Evolutionary conservation across 176 grass and related monocot species (phyloP), one percentile per base, ranked within the genome.

Genomic region (Oryza nivara): DNA sequence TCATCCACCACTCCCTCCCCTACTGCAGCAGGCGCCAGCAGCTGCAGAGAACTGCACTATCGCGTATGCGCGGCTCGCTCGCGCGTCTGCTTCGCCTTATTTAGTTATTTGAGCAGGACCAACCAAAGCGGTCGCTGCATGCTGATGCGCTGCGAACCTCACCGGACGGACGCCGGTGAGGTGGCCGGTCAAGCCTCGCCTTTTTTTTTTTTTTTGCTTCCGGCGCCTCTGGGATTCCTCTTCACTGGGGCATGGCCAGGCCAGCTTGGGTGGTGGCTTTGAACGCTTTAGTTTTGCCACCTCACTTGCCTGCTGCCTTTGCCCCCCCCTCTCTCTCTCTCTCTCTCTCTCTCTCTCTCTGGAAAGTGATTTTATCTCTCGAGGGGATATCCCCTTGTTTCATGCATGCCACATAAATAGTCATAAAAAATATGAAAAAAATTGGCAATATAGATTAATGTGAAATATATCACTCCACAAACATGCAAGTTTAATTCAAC

Each of bases 151-250:
- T 3, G 19, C 25, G 20, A 26, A 52, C 13, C 49, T 1, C 51
- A 12, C 51, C 51, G 51, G 30, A 32, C 2, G 2, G 2, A 32
- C 30, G 51, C 51, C 16, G 15, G 36, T 6, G 6, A 38, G 36
- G 36, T 38, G 36, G 36, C 36, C 5, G 12, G 88, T 94, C 90
- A 91, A 89, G 89, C 83, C 70, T 70, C 79, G 43, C 61, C n/a
- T n/a, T 26, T 26, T 26, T 92, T 91, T 71, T 28, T 28, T 32
- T 32, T 32, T 30, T 30, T 30, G 49, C 52, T 47, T 20, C 68
- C 69, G 67, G 34, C 40, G 35, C 75, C 85, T 75, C 75, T 36
- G 35, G 36, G 5, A 38, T 38, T 38, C 36, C 36, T 38, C 36
- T 38, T 38, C 36, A 38, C 36, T 38, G 36, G 36, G 36, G 0